These are phyloP conservation scores for Austroboletus festivus DNA, from an alignment of 768 basidiomycete species.

Conservation along the genomic window DNA sequence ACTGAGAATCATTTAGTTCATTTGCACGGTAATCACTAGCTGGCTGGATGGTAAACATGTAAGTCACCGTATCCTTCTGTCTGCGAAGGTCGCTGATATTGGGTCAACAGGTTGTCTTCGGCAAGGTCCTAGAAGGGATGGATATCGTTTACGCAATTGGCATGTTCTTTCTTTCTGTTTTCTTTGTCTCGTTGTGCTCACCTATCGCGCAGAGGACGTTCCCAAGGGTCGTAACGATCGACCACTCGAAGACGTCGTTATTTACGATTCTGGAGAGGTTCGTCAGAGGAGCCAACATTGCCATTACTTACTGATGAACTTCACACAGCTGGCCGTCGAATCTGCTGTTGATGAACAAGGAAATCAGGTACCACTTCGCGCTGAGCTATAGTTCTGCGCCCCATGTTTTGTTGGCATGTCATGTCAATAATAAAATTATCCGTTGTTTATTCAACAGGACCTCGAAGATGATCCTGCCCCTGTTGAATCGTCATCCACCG, in stretches of 20 bases:
- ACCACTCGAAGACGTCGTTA: slow-evolving; percentile 73
- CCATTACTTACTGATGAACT: slow-evolving; percentile 4
- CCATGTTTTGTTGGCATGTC: slow-evolving; percentile 33
- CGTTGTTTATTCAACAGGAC: slow-evolving; percentile 50
- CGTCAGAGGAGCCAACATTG: slow-evolving; percentile 16
- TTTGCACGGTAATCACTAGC: slow-evolving; percentile 80
- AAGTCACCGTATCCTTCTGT: slow-evolving; percentile 17
- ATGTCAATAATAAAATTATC: slow-evolving; percentile 51
- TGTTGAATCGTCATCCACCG: slow-evolving; percentile 7
- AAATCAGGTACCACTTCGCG: slow-evolving; percentile 89
- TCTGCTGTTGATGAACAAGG: slow-evolving; percentile 56
- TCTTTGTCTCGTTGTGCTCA: slow-evolving; percentile 5
- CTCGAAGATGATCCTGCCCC: slow-evolving; percentile 18
- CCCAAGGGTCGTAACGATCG: slow-evolving; percentile 68
- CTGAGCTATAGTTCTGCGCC: slow-evolving; percentile 76
- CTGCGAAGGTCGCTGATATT: not conserved
- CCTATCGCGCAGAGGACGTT: slow-evolving; percentile 60
- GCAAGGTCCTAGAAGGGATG: slow-evolving; percentile 90
- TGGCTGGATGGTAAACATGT: slow-evolving; percentile 94
- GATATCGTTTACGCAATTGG: slow-evolving; percentile 77
- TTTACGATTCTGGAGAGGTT: slow-evolving; percentile 88
- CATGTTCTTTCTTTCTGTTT: slow-evolving; percentile 29
- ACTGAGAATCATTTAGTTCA: slow-evolving; percentile 59
- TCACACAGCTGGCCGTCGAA: slow-evolving; percentile 50
- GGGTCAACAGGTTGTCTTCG: slow-evolving; percentile 77